Conservation (phyloP, 352 stramenopile genomes). For the Globisporangium viniferum region DNA sequence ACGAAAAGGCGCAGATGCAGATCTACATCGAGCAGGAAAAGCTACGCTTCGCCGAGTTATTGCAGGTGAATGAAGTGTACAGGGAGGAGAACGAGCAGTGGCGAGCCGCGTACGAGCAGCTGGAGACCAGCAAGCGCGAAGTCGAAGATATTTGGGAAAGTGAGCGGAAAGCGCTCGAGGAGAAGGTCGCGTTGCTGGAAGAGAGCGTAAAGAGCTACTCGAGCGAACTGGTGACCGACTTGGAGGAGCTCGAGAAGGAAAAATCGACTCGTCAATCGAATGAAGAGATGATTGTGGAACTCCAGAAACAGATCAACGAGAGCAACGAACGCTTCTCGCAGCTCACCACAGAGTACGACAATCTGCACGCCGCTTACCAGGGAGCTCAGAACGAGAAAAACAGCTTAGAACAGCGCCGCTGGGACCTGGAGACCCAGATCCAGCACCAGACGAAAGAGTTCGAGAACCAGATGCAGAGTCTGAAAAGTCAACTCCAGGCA, state of each 20-base stretch:
- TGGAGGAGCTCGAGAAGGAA: slow-evolving; percentile 55
- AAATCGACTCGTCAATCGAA: slow-evolving; percentile 25
- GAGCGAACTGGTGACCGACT: slow-evolving; percentile 41
- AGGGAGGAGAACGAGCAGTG: slow-evolving; percentile 60
- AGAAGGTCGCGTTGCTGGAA: slow-evolving; percentile 46
- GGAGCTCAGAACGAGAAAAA: slow-evolving; percentile 26
- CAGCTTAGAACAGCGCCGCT: slow-evolving; percentile 22
- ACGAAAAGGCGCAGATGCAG: slow-evolving; percentile 80
- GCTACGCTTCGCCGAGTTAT: slow-evolving; percentile 36
- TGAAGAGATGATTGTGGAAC: slow-evolving; percentile 37
- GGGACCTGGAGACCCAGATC: slow-evolving; percentile 20
- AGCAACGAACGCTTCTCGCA: slow-evolving; percentile 52
- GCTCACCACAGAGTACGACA: slow-evolving; percentile 53
- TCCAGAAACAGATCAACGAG: slow-evolving; percentile 56
- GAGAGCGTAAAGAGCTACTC: slow-evolving; percentile 49
- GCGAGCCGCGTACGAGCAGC: slow-evolving; percentile 51
- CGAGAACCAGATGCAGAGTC: slow-evolving; percentile 21
- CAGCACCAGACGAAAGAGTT: slow-evolving; percentile 28
- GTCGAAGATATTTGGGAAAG: slow-evolving; percentile 43
- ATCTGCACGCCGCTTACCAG: slow-evolving; percentile 34
- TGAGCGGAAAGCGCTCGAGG: slow-evolving; percentile 47
- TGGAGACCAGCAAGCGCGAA: slow-evolving; percentile 48
- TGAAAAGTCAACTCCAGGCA: slow-evolving; percentile 9
- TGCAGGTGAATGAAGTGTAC: slow-evolving; percentile 38
- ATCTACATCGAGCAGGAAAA: slow-evolving; percentile 67